Percentiles rank a stretch among this genome's conserved stretches.
Conservation (phyloP, 2,329 filamentous ascomycete genomes). For the Penicillium sp. region DNA sequence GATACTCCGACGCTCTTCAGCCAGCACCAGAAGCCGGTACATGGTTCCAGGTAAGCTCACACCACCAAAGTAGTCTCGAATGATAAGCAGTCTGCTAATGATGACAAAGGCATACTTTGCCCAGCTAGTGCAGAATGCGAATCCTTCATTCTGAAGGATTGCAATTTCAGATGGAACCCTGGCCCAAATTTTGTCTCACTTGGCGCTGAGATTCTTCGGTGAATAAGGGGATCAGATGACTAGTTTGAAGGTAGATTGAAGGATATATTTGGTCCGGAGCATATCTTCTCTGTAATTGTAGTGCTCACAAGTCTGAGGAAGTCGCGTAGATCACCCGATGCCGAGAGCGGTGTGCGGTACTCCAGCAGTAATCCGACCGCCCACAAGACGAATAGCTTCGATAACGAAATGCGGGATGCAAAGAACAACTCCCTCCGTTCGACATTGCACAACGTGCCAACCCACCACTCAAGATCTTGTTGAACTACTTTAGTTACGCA, state of each 20-base stretch:
- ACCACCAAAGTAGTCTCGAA: constrained; percentile 26
- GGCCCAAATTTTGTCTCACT: too few species aligned
- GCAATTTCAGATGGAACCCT: neutral
- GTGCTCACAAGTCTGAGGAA: too few species aligned
- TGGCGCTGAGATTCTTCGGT: too few species aligned
- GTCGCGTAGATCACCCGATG: neutral
- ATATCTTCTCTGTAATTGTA: too few species aligned
- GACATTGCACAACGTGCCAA: neutral
- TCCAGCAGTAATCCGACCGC: constrained; percentile 5
- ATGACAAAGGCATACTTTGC: constrained; percentile 31
- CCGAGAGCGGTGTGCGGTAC: constrained; percentile 2
- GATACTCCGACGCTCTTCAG: constrained; percentile 55
- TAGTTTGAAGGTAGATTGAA: neutral
- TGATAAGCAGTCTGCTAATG: constrained; percentile 24
- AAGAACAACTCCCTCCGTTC: neutral
- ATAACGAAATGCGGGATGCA: constrained; percentile 10
- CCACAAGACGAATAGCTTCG: constrained; percentile 1
- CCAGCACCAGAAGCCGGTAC: constrained; percentile 70
- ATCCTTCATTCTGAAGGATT: constrained; percentile 24
- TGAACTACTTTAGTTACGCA: neutral
- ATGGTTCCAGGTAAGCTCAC: constrained; percentile 59
- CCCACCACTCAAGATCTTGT: neutral
- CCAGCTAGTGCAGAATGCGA: constrained; percentile 32
- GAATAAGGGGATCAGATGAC: neutral
- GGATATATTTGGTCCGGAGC: neutral